Evolutionary conservation across 345 rosid species (phyloP).

Genomic region (Corchorus olitorius): DNA sequence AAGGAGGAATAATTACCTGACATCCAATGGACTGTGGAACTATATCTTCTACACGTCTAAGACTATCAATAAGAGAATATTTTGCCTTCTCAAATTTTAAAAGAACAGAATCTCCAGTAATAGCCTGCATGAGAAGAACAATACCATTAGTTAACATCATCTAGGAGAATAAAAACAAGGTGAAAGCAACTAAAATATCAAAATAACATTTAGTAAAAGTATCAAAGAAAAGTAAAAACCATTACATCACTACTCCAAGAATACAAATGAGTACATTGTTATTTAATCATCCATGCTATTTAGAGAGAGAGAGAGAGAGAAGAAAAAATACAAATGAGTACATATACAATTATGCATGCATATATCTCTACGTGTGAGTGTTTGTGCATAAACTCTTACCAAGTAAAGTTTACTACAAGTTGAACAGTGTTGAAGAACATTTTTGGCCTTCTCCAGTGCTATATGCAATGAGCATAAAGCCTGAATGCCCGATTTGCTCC

Average conservation of each 20-base stretch:
- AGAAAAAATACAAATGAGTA: neutral
- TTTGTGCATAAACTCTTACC: slow-evolving; percentile 43
- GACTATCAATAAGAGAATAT: slow-evolving; percentile 73
- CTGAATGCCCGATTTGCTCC: slow-evolving; percentile 97
- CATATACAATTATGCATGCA: neutral
- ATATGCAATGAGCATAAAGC: slow-evolving; percentile 92
- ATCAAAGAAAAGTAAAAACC: slow-evolving; percentile 12
- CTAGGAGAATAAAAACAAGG: slow-evolving; percentile 11
- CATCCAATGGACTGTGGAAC: slow-evolving; percentile 84
- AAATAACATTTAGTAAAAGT: neutral
- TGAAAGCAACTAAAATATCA: neutral
- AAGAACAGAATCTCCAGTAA: slow-evolving; percentile 92
- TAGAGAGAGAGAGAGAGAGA: no score
- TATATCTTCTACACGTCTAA: slow-evolving; percentile 91
- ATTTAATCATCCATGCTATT: no score
- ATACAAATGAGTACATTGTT: neutral
- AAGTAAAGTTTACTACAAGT: slow-evolving; percentile 89
- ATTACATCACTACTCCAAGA: neutral
- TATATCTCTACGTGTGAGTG: neutral
- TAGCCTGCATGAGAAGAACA: slow-evolving; percentile 58
- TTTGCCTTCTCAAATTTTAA: slow-evolving; percentile 81
- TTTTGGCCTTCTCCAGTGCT: slow-evolving; percentile 88
- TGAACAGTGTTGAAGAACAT: slow-evolving; percentile 87
- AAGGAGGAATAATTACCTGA: slow-evolving; percentile 50
- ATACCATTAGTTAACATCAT: slow-evolving; percentile 13